Evolutionary conservation across 2,329 filamentous ascomycete species (phyloP).

Genomic region (Penicillium rolfsii): DNA sequence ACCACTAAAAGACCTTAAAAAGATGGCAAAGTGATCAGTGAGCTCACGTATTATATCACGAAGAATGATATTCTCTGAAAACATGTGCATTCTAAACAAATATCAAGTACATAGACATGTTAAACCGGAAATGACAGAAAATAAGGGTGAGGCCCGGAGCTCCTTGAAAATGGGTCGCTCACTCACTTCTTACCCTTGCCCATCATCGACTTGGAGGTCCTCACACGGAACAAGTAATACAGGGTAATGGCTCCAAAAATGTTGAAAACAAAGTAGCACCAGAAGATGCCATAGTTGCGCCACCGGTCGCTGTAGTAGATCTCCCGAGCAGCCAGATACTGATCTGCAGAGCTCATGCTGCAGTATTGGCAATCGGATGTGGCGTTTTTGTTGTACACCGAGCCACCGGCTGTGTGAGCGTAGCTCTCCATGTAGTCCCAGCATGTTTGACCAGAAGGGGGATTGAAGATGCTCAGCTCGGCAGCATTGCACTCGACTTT

Average conservation of each 20-base stretch:
- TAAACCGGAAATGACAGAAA: no score
- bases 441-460: slow-evolving; percentile 61
- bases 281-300: slow-evolving; percentile 68
- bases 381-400: slow-evolving; percentile 54
- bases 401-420: slow-evolving; percentile 55
- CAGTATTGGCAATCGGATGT: slow-evolving; percentile 57
- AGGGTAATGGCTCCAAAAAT: slow-evolving; percentile 55
- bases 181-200: slow-evolving; percentile 1
- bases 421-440: slow-evolving; percentile 59
- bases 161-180: neutral
- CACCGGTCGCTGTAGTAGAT: slow-evolving; percentile 63
- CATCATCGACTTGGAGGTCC: slow-evolving; percentile 39
- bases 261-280: slow-evolving; percentile 63
- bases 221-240: slow-evolving; percentile 52
- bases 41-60: no score
- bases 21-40: no score
- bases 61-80: no score
- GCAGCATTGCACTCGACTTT: slow-evolving; percentile 66
- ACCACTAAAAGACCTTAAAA: no score
- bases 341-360: slow-evolving; percentile 36
- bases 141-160: no score
- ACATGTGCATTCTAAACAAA: no score
- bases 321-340: slow-evolving; percentile 48
- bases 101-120: no score
- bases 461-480: slow-evolving; percentile 69